phyloP scores from a whole-genome alignment of 257 asterid species.

The Solanum verrucosum region DNA sequence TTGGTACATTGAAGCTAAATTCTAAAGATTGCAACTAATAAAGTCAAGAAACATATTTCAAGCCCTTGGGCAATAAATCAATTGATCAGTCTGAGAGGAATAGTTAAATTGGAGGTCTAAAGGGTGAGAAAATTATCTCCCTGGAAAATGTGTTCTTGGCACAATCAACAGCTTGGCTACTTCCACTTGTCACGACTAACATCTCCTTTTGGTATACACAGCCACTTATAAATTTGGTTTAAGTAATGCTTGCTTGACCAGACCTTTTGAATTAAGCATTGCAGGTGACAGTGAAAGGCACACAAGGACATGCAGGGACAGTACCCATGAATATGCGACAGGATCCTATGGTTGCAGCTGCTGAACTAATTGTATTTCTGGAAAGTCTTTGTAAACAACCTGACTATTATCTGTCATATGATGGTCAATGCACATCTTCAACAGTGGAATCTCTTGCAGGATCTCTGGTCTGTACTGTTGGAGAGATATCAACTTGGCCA shows the following conservation, averaged over 20 bases:
- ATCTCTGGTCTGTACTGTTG: constrained; percentile 96
- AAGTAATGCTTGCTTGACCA: not conserved
- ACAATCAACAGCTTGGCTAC: not conserved
- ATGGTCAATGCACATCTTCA: constrained; percentile 56
- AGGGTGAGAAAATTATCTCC: not conserved
- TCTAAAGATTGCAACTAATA: not conserved
- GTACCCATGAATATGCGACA: constrained; percentile 94
- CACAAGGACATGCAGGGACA: constrained; percentile 99
- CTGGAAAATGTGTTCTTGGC: not conserved
- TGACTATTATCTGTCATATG: constrained; percentile 64
- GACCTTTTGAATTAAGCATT: not conserved
- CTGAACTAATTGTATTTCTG: constrained; percentile 71
- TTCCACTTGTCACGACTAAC: not conserved
- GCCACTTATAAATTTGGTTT: not conserved
- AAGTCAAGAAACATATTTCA: not conserved
- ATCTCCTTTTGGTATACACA: not conserved
- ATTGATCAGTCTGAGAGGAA: not conserved
- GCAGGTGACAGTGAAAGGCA: constrained; percentile 88
- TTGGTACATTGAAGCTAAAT: not conserved
- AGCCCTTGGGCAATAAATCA: not conserved
- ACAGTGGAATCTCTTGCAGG: constrained; percentile 65
- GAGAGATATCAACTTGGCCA: constrained; percentile 97
- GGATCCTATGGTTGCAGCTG: constrained; percentile 97
- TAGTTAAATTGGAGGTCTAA: not conserved
- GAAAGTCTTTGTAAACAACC: constrained; percentile 87